phyloP scores from a whole-genome alignment of 257 asterid genomes.

The Paraleonurus japonicus region DNA sequence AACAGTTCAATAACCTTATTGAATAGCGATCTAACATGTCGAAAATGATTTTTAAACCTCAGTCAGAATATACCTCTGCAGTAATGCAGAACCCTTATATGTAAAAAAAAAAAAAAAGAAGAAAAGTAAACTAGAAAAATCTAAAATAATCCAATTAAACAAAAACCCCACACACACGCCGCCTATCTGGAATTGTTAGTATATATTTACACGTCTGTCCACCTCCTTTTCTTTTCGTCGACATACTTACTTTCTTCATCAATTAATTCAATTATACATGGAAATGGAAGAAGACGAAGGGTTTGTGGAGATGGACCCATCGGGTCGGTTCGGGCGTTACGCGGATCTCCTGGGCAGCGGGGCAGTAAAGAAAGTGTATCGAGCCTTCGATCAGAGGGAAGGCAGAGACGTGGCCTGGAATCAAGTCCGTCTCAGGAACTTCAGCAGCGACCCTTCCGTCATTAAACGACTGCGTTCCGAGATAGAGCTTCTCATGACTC shows the following conservation, averaged over 20 bases:
- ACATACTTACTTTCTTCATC: not conserved
- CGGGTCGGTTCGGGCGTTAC: slow-evolving; percentile 45
- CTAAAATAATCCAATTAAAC: not conserved
- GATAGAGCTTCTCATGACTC: slow-evolving; percentile 44
- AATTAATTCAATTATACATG: not conserved
- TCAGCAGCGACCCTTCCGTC: slow-evolving; percentile 39
- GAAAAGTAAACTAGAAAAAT: no score
- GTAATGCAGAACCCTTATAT: no score
- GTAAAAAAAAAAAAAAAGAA: no score
- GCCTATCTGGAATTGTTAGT: not conserved
- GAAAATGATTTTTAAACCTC: no score
- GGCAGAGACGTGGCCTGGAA: slow-evolving; percentile 55
- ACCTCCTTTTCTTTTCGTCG: not conserved
- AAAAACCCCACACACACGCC: no score
- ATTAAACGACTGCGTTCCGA: slow-evolving; percentile 36
- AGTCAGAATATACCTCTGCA: no score
- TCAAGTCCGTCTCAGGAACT: slow-evolving; percentile 44
- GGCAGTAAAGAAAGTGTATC: slow-evolving; percentile 48
- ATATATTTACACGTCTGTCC: not conserved
- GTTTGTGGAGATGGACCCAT: slow-evolving; percentile 49
- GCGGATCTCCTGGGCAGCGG: slow-evolving; percentile 41
- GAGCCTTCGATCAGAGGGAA: slow-evolving; percentile 44
- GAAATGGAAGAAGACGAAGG: slow-evolving; percentile 26
- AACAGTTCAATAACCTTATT: no score
- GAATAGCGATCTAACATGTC: no score